These are phyloP conservation scores for Sanghuangporus baumii DNA, from an alignment of 1,284 basidiomycete genomes.

Conservation along the genomic window DNA sequence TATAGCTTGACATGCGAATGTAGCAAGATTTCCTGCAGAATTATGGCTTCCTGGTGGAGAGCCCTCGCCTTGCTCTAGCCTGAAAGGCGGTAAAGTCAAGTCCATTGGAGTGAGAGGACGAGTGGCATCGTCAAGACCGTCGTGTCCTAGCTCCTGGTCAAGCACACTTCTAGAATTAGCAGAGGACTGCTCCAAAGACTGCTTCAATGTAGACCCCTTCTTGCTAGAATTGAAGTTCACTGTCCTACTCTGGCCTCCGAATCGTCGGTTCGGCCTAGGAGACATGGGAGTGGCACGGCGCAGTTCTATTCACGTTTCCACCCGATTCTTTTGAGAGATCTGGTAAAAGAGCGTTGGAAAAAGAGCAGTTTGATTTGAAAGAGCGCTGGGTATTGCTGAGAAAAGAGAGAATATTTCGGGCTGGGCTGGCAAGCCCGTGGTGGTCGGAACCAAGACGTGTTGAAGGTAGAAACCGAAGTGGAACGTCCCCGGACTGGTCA, in stretches of 20 bases:
- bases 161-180: neutral
- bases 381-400: neutral
- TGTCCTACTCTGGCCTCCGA: constrained; percentile 1
- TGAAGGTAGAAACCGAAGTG: neutral
- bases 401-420: neutral
- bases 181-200: neutral
- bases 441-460: neutral
- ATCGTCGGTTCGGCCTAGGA: constrained; percentile 1
- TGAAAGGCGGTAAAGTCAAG: constrained; percentile 1
- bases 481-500: too few species aligned
- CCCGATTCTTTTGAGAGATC: neutral
- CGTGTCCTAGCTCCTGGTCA: neutral
- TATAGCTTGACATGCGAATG: neutral
- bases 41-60: neutral
- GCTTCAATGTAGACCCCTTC: neutral
- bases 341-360: neutral
- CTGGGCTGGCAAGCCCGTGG: neutral
- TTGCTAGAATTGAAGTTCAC: neutral
- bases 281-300: neutral
- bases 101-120: neutral
- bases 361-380: constrained; percentile 1
- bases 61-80: neutral
- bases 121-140: constrained; percentile 4
- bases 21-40: neutral
- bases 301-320: neutral